Percentiles rank a stretch among this genome's conserved stretches.
These are phyloP conservation scores for Excoecaria cochinchinensis DNA, from an alignment of 345 rosid species.

Conservation along the genomic window DNA sequence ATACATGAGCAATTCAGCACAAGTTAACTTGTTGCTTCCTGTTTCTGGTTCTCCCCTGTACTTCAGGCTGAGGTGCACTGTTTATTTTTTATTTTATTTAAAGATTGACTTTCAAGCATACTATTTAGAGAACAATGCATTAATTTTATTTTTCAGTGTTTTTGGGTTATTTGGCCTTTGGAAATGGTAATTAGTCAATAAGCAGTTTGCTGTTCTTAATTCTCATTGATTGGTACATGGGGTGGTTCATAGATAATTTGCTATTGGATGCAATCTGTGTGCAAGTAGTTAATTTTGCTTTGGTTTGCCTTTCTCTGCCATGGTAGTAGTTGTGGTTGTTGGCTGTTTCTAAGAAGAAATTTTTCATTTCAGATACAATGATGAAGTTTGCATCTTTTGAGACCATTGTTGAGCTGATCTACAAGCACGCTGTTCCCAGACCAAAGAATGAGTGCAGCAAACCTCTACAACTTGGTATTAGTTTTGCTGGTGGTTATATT, in stretches of 20 bases:
- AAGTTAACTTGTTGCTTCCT: no score
- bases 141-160: background rate
- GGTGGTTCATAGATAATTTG: background rate
- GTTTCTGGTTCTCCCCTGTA: no score
- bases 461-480: constrained; percentile 75
- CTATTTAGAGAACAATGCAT: background rate
- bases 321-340: background rate
- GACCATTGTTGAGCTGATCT: constrained; percentile 83
- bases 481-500: constrained; percentile 92
- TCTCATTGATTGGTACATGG: background rate
- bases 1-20: no score
- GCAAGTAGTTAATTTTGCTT: background rate
- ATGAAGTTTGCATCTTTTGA: constrained; percentile 99
- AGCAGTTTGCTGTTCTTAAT: background rate
- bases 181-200: background rate
- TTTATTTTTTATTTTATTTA: no score
- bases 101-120: background rate
- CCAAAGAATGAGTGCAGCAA: constrained; percentile 93
- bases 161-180: background rate
- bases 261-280: background rate
- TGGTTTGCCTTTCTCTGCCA: background rate
- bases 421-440: constrained; percentile 76
- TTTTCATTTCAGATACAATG: constrained; percentile 72
- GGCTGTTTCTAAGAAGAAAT: background rate
- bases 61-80: no score